Conservation (phyloP, 2,329 filamentous ascomycete species). For the Nothomitra cinnamomea region DNA sequence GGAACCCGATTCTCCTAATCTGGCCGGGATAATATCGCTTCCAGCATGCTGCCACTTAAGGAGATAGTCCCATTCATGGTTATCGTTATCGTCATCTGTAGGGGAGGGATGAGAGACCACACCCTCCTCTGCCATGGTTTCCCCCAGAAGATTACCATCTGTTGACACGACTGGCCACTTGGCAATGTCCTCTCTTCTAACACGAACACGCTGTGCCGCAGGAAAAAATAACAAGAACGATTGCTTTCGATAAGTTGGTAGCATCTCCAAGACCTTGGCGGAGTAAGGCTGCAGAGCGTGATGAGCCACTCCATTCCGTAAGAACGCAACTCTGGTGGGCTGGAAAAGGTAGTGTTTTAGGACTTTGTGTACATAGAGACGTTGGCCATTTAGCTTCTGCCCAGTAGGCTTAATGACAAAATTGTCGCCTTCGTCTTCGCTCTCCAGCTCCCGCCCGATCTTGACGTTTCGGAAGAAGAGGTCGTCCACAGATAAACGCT, state of each 20-base stretch:
- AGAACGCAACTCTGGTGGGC: neutral
- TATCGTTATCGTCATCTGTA: conserved; percentile 1
- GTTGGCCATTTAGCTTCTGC: conserved; percentile 20
- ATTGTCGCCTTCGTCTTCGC: neutral
- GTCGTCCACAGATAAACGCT: neutral
- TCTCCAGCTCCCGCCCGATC: neutral
- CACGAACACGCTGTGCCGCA: conserved; percentile 2
- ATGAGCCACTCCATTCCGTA: neutral
- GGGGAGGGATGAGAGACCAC: neutral
- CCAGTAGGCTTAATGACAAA: neutral
- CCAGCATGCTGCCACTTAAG: conserved; percentile 15
- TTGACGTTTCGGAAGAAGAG: neutral
- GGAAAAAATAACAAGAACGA: neutral
- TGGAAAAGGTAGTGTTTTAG: conserved; percentile 20
- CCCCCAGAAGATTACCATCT: neutral
- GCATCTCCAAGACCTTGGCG: neutral
- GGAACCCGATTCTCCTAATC: conserved; percentile 20
- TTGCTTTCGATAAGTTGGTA: neutral
- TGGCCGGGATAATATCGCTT: conserved; percentile 11
- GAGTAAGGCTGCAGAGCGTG: conserved; percentile 4
- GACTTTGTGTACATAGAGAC: conserved; percentile 25
- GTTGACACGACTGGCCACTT: conserved; percentile 13
- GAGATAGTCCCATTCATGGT: conserved; percentile 10
- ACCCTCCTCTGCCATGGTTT: neutral
- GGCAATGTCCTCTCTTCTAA: conserved; percentile 14